These are phyloP conservation scores for Fusarium tanahbumbuense DNA, from an alignment of 2,329 filamentous ascomycete genomes.

Conservation along the genomic window DNA sequence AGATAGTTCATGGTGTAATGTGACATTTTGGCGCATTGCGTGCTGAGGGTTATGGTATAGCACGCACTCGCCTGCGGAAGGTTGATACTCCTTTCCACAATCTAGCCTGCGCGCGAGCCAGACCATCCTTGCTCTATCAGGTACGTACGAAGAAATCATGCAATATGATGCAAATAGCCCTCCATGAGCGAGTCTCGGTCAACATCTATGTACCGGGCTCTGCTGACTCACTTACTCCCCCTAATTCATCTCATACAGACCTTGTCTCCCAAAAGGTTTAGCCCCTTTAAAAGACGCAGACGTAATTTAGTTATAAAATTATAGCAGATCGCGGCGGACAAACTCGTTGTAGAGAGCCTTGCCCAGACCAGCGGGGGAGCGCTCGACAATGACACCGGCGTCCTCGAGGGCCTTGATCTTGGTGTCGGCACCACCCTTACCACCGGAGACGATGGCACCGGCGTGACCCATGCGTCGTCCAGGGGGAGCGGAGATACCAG, in stretches of 20 bases:
- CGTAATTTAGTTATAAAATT: slow-evolving; percentile 53
- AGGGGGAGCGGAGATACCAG: slow-evolving; percentile 95
- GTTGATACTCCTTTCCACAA: slow-evolving; percentile 41
- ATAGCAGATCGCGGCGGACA: slow-evolving; percentile 94
- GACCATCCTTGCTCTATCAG: slow-evolving; percentile 51
- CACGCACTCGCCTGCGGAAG: slow-evolving; percentile 40
- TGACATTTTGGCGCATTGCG: slow-evolving; percentile 43
- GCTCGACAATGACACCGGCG: slow-evolving; percentile 95
- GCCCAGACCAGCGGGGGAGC: slow-evolving; percentile 89
- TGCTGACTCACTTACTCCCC: slow-evolving; percentile 36
- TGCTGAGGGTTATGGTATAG: slow-evolving; percentile 37
- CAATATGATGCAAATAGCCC: slow-evolving; percentile 47
- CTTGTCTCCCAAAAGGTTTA: slow-evolving; percentile 8
- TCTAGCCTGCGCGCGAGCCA: slow-evolving; percentile 45
- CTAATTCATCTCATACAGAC: slow-evolving; percentile 23
- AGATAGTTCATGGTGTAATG: slow-evolving; percentile 36
- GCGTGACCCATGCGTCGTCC: slow-evolving; percentile 99
- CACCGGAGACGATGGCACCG: slow-evolving; percentile 96
- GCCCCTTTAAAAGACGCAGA: slow-evolving; percentile 23
- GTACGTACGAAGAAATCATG: slow-evolving; percentile 48
- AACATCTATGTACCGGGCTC: slow-evolving; percentile 30
- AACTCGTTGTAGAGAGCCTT: slow-evolving; percentile 96
- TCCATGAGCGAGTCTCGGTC: slow-evolving; percentile 41
- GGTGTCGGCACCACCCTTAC: slow-evolving; percentile 97
- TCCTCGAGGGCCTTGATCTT: slow-evolving; percentile 96